Evolutionary conservation across 345 rosid genomes (phyloP), one percentile per base, ranked within the genome.

Genomic region (Turnera subulata): DNA sequence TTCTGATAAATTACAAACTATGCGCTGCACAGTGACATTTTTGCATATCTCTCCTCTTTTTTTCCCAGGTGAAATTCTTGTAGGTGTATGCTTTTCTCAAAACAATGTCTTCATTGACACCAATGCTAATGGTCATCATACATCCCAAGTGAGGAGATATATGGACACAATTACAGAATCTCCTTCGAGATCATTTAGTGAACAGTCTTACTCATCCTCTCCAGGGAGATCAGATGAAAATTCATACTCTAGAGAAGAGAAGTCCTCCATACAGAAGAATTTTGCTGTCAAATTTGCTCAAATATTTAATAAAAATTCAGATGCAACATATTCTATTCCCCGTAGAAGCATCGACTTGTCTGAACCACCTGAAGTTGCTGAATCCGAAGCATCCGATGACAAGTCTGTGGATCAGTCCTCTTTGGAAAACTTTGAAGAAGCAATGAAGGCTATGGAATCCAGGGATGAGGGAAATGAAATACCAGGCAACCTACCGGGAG

Each of bases 401-500:
- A 68, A 64, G 19, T 61, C 73, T 18, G 89, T 76, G 67, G 89
- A 83, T 55, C 80, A 69, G 54, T 75, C 81, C 22, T 68, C 83
- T 52, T 62, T 80, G 50, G 70, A 26, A 67, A 75, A 81, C 43
- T 92, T 89, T 64, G 85, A 76, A 68, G 89, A 89, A 65, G 52
- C 71, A 2, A 69, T 89, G 71, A 85, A 77, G 70, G 62, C 51
- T 5, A 63, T 85, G 85, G 86, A 81, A 76, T 73, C 88, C 2
- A 82, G 68, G 63, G 96, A 85, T 73, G 79, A 67, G 56, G 91
- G 69, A 52, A 68, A 52, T 62, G 99, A 89, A 69, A 39, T 59
- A 56, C 99, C 96, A 8, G 56, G 79, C 64, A 78, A 76, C 78
- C 77, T 93, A 69, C 70, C 97, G 1, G 99, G 99, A 47, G 99